Evolutionary conservation across 148 eudicot genomes (phyloP).

Genomic region (Dianthus caryophyllus): DNA sequence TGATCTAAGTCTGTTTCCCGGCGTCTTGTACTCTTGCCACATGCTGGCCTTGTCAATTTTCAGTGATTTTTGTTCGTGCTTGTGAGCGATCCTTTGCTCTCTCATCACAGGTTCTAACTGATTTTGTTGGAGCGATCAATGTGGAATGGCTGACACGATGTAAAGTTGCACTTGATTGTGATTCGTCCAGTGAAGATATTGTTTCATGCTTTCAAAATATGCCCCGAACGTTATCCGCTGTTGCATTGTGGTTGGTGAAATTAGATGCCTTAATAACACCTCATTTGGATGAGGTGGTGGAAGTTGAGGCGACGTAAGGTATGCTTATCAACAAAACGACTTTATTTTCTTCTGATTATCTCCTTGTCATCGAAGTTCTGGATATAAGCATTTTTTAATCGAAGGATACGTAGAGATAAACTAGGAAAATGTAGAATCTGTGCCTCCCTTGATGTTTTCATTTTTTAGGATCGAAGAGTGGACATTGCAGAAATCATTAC

Average conservation of each 20-base stretch:
- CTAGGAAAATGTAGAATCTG: no score
- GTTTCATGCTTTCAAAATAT: conserved; percentile 48
- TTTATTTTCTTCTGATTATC: neutral
- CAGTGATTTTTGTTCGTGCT: neutral
- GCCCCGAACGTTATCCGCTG: conserved; percentile 80
- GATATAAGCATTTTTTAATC: neutral
- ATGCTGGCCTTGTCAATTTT: neutral
- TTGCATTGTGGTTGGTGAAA: conserved; percentile 84
- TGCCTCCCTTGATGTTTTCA: neutral
- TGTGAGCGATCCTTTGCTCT: conserved; percentile 4
- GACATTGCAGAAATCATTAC: no score
- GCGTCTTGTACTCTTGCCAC: neutral
- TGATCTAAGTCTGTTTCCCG: neutral
- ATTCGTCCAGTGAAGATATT: conserved; percentile 43
- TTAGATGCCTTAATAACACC: conserved; percentile 63
- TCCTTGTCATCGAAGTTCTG: neutral
- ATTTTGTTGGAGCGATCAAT: conserved; percentile 70
- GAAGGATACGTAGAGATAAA: neutral
- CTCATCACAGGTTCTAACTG: conserved; percentile 62
- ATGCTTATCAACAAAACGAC: neutral
- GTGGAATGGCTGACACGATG: conserved; percentile 56
- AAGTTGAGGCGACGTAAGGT: conserved; percentile 23
- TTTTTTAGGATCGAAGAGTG: no score
- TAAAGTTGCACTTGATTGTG: conserved; percentile 23
- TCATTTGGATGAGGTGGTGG: conserved; percentile 30